Evolutionary conservation across 768 basidiomycete genomes (phyloP), one percentile per base, ranked within the genome.

Genomic region (Podaxis sp.): DNA sequence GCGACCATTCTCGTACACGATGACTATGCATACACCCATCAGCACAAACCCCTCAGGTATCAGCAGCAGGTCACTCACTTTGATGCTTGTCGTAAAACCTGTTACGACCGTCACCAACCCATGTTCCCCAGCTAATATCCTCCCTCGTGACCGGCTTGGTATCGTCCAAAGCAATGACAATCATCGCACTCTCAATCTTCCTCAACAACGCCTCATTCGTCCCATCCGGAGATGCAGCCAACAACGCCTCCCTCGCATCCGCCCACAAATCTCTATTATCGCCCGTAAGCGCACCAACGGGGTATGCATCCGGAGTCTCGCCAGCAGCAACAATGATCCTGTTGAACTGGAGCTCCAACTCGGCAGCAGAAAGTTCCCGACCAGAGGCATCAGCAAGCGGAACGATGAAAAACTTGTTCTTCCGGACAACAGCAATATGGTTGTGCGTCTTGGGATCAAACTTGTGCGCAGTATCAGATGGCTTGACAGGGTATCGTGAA

Each of bases 1-100:
- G 40, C 93, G 92, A 51, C 94, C 97, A 67, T 95, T 94, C 63
- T 94, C 93, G 70, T 93, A 96, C 7, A 99, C 93, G 69, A 99
- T 86, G 58, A 98, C 94, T 95, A 70, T 12, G 57, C 25, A 58
- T 3, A 22, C 19, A 25, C 4, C 2, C 8, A 62, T 47, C 12
- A 66, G 37, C 11, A 12, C 37, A 24, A 43, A 24, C 4, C 15
- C 15, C 15, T 13, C 61, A 36, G 19, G 22, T 24, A 4, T 33
- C 33, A 33, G 8, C 33, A 33, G 33, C 2, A 9, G 2, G 0
- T 33, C 4, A 80, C 89, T 37, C 72, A 94, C 93, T 69, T 71
- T 98, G 93, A 71, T 98, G 96, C 75, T 99, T 99, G 80, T 98
- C 97, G 71, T 89, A 98, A 81, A 91, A 99, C 63, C 96, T 80